Evolutionary conservation across 441 rosid genomes (phyloP), one percentile per base, ranked within the genome.

Genomic region (Erodium texanum): DNA sequence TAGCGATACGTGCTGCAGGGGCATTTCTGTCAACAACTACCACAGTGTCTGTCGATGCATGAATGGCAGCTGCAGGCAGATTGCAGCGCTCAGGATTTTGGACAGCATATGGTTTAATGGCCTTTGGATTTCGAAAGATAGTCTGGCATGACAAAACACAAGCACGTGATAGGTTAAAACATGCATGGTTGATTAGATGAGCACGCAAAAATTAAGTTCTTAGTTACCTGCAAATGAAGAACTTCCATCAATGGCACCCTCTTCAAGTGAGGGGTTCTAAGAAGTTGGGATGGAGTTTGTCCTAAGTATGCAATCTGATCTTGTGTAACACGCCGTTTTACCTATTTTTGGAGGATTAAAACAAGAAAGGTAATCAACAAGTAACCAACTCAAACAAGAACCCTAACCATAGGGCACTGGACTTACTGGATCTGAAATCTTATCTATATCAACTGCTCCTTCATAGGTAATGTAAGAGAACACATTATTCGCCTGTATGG

Each of bases 301-400:
- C 98, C 99, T 79, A 96, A 93, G 82, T 96, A 92, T 75, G 99
- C 92, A 67, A 96, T 96, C 80, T 96, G 98, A 79, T 96, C 99
- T 86, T 96, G 99, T 0, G 91, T 87, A 68, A 98, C 96, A 48
- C 77, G 91, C 70, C 89, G 98, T 78, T 90, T 98, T 74, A 77
- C 91, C 99, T 96, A 41, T 79, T 80, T 73, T 71, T 11, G 65
- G 71, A 32, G 80, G 62, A 54, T 38, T 56, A 11, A 72, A 71
- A 74, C 68, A 63, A 59, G 79, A 62, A 48, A 76, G 68, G 68
- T 65, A 68, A 69, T 67, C 18, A 73, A 68, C 58, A 54, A 66
- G 71, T 16, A 59, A 62, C 61, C 66, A 36, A 27, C 63, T 74
- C 63, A 67, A 72, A 70, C 24, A 63, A 52, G 65, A 66, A 77